Evolutionary conservation across 495 filamentous ascomycete species (phyloP).

Genomic region (Elaphomyces granulatus): DNA sequence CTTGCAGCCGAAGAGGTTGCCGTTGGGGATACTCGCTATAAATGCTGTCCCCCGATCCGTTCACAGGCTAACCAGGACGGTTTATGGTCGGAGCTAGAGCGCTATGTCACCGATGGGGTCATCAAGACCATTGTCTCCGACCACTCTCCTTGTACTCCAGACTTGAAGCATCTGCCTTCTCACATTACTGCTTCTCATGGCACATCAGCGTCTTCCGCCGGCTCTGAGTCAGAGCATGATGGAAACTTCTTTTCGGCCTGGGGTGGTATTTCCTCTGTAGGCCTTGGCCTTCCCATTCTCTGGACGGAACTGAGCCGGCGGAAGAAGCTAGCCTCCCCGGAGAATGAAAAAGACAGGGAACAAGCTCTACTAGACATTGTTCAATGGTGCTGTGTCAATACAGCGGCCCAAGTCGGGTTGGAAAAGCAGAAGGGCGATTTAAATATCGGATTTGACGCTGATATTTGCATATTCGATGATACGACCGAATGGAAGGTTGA

Average conservation of each 20-base stretch:
- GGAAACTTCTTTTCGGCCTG: constrained; percentile 93
- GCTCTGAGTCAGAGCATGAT: constrained; percentile 11
- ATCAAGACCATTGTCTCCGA: constrained; percentile 94
- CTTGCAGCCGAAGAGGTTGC: constrained; percentile 74
- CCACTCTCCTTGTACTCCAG: constrained; percentile 89
- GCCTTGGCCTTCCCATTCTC: constrained; percentile 79
- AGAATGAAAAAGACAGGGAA: constrained; percentile 20
- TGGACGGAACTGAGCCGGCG: constrained; percentile 64
- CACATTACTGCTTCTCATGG: constrained; percentile 30
- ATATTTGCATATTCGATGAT: constrained; percentile 88
- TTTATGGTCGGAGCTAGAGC: constrained; percentile 70
- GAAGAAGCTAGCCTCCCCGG: constrained; percentile 26
- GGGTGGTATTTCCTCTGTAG: constrained; percentile 92
- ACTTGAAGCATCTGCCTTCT: constrained; percentile 74
- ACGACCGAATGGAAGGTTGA: constrained; percentile 59
- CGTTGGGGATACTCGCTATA: constrained; percentile 87
- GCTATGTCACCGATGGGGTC: constrained; percentile 49
- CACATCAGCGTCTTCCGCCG: neutral
- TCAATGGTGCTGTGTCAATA: constrained; percentile 71
- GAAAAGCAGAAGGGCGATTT: constrained; percentile 69
- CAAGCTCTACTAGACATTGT: constrained; percentile 59
- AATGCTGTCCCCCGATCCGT: constrained; percentile 95
- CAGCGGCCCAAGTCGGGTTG: constrained; percentile 84
- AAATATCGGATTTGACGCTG: constrained; percentile 74
- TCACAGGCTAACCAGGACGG: constrained; percentile 69